These are phyloP conservation scores for Asterophora lycoperdoides DNA, from an alignment of 768 basidiomycete genomes.

Conservation along the genomic window DNA sequence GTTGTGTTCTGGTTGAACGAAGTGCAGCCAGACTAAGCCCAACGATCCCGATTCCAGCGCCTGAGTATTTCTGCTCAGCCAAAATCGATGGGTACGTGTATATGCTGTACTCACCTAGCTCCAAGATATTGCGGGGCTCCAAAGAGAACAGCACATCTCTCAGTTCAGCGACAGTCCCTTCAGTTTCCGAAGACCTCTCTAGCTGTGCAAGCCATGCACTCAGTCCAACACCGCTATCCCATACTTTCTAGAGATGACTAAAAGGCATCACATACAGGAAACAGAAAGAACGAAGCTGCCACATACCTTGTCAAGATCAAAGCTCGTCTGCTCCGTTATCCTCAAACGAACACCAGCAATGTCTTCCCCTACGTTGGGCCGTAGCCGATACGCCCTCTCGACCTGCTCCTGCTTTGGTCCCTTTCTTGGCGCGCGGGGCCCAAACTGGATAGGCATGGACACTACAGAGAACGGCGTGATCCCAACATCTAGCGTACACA, in stretches of 20 bases:
- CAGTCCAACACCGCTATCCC: conserved; percentile 90
- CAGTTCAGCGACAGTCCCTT: conserved; percentile 16
- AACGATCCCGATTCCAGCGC: conserved; percentile 83
- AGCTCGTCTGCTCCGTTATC: conserved; percentile 79
- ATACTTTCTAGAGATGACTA: conserved; percentile 73
- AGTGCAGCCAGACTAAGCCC: conserved; percentile 61
- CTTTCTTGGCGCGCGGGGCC: conserved; percentile 24
- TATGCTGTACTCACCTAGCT: conserved; percentile 53
- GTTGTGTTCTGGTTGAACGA: conserved; percentile 31
- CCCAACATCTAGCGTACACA: conserved; percentile 42
- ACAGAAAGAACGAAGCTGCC: neutral
- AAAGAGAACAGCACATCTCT: conserved; percentile 37
- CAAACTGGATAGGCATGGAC: conserved; percentile 60
- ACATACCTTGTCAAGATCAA: conserved; percentile 88
- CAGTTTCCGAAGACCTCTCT: conserved; percentile 15
- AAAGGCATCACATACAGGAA: conserved; percentile 20
- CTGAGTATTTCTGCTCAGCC: conserved; percentile 33
- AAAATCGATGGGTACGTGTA: neutral
- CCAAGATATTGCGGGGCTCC: conserved; percentile 46
- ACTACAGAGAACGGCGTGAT: conserved; percentile 52
- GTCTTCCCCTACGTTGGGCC: conserved; percentile 18
- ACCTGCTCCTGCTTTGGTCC: conserved; percentile 65
- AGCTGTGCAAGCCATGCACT: conserved; percentile 67
- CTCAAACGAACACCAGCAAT: conserved; percentile 29
- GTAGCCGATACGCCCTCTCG: conserved; percentile 48